Evolutionary conservation across 2,329 filamentous ascomycete genomes (phyloP), one percentile per base, ranked within the genome.

Genomic region (Penicillium sp.): DNA sequence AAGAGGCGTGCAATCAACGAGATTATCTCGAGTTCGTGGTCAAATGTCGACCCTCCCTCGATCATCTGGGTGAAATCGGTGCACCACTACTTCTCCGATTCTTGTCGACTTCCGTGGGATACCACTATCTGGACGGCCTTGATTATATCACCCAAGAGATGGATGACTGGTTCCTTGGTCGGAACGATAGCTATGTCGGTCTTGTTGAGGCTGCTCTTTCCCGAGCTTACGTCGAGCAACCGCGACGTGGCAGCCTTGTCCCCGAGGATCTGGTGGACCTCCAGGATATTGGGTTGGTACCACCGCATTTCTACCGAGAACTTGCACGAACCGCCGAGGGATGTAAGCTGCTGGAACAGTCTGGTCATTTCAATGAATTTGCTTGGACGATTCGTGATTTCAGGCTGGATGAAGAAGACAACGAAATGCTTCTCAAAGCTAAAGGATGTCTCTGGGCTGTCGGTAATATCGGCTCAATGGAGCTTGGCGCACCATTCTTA

Each of bases 111-210:
- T 97, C 92, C 2, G 93, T 97, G 55, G 94, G 94, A 48, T 99
- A 99, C 69, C 92, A 97, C 73, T 99, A 99, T 73, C 82, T 99
- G 6, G 92, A 97, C 69, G 94, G 92, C 0, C 80, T 99, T 42
- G 95, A 99, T 76, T 99, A 99, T 71, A 99, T 99, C 73, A 97
- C 92, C 59, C 94, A 96, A 70, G 95, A 99, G 73, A 99, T 99
- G 94, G 94, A 99, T 65, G 95, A 99, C 75, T 99, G 94, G 94
- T 99, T 97, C 70, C 81, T 99, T 18, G 94, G 94, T 14, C 87
- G 94, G 43, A 99, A 99, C 69, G 93, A 99, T 72, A 88, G 87
- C n/a, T 99, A 99, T 64, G 94, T 99, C 49, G 84, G 86, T 37
- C 84, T 97, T 39, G 93, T 99, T 39, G 94, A 99, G 74, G 94